Base-by-base conservation (phyloP, 345 rosid species). In the Euphorbia lathyris region DNA sequence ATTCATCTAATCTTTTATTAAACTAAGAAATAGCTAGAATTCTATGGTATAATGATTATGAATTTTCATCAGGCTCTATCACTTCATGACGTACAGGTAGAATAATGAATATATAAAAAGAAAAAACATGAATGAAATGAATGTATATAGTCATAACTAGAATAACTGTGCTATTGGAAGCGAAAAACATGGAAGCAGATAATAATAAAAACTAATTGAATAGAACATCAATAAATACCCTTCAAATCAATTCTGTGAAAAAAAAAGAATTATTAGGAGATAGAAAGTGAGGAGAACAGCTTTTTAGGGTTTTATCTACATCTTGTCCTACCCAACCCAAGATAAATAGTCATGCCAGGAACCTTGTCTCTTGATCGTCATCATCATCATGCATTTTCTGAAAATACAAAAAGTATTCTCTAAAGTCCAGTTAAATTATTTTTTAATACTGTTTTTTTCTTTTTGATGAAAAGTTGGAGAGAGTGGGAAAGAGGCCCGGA, bases 301-400 rank as follows among this genome's bases (percentile, higher is more conserved):
- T 55, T 45, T 42, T 71, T 63, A 40, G 27, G 45, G 68, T 52
- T 38, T 56, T 63, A 52, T 38, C 64, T 38, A 30, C n/a, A 9
- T 63, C 32, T 11, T 9, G 61, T 72, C 56, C 63, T 27, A 26
- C 16, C 11, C 42, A 25, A 25, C n/a, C n/a, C 38, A 34, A 34
- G 7, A 19, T 52, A 5, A n/a, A n/a, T n/a, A n/a, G n/a, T n/a
- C n/a, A 45, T 67, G 59, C 60, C 70, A 32, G 68, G 69, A 14
- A 16, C 17, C 9, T n/a, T 34, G 70, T 34, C 50, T 34, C 12
- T 53, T 22, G 70, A n/a, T 67, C 20, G 42, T 68, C 63, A 30
- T 34, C 38, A 34, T 34, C 38, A 34, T 34, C 38, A 34, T 34
- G 7, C 38, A 34, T 34, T 34, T 34, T 34, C 7, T n/a, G n/a